Evolutionary conservation across 441 rosid genomes (phyloP).

Genomic region (Sinapis alba): DNA sequence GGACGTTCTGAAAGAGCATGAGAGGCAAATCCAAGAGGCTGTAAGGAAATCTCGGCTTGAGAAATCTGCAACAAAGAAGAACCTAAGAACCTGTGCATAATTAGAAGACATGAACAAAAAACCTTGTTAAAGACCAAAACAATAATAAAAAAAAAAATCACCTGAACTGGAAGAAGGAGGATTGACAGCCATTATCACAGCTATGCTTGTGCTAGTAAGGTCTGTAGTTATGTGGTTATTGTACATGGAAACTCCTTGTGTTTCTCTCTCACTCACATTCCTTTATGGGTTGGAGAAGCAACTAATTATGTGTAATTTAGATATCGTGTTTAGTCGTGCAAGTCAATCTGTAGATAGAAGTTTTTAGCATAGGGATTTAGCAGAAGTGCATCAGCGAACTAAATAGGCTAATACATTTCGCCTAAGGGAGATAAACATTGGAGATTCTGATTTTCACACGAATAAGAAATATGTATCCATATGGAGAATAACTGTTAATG

Average conservation of each 20-base stretch:
- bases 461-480: too few relatives aligned
- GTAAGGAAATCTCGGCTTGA: conserved; percentile 78
- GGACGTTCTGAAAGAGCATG: conserved; percentile 84
- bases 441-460: too few relatives aligned
- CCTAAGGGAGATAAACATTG: not conserved
- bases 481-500: too few relatives aligned
- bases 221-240: conserved; percentile 26
- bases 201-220: conserved; percentile 21
- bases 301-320: conserved; percentile 27
- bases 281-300: conserved; percentile 27
- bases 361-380: not conserved
- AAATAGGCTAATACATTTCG: not conserved
- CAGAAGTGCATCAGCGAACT: not conserved
- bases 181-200: conserved; percentile 3
- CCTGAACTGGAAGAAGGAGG: conserved; percentile 6
- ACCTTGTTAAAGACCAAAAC: not conserved
- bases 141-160: not conserved
- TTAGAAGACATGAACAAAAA: conserved; percentile 19
- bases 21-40: conserved; percentile 93
- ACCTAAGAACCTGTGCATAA: conserved; percentile 28
- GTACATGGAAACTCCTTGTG: conserved; percentile 16
- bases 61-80: conserved; percentile 54
- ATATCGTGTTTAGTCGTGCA: conserved; percentile 13
- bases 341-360: conserved; percentile 13
- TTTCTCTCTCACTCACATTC: conserved; percentile 22